A percentile compares a stretch with the other conserved stretches of the same genome.
phyloP scores from a whole-genome alignment of 495 filamentous ascomycete species.

The Neurospora cerealis region DNA sequence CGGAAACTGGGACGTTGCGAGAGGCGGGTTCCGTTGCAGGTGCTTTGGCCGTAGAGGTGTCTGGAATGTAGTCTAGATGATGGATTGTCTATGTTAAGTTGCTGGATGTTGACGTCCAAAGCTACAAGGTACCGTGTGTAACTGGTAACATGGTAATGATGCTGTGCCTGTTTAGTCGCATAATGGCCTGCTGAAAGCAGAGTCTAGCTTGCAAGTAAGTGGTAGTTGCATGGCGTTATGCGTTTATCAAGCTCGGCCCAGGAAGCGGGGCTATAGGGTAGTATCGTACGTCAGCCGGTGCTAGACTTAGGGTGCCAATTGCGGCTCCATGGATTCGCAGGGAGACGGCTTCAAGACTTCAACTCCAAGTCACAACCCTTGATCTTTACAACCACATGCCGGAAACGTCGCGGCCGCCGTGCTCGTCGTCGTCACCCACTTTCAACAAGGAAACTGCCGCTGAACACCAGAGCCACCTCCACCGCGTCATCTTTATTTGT shows the following conservation, averaged over 20 bases:
- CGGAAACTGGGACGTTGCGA: not conserved
- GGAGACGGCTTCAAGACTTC: not conserved
- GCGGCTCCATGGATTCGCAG: not conserved
- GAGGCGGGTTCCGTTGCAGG: not conserved
- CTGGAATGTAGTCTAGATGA: constrained; percentile 1
- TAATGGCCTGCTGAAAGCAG: not conserved
- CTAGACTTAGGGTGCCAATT: not conserved
- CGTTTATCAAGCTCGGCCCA: not conserved
- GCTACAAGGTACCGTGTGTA: not conserved
- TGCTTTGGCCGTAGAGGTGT: not conserved
- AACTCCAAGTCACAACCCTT: not conserved
- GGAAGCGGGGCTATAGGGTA: not conserved
- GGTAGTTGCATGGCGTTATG: not conserved
- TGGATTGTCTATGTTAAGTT: not conserved
- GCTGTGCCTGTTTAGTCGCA: not conserved
- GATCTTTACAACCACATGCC: not conserved
- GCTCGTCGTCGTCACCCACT: not conserved
- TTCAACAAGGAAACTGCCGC: not conserved
- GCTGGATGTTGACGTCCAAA: not conserved
- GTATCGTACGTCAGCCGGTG: not conserved
- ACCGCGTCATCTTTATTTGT: not conserved
- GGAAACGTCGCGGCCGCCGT: not conserved
- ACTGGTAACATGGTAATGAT: not conserved
- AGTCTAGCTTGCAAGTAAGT: not conserved
- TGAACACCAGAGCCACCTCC: not conserved